Evolutionary conservation across 371 early-diverging fungal species (phyloP), one percentile per base, ranked within the genome.

Genomic region (Zychaea mexicana): DNA sequence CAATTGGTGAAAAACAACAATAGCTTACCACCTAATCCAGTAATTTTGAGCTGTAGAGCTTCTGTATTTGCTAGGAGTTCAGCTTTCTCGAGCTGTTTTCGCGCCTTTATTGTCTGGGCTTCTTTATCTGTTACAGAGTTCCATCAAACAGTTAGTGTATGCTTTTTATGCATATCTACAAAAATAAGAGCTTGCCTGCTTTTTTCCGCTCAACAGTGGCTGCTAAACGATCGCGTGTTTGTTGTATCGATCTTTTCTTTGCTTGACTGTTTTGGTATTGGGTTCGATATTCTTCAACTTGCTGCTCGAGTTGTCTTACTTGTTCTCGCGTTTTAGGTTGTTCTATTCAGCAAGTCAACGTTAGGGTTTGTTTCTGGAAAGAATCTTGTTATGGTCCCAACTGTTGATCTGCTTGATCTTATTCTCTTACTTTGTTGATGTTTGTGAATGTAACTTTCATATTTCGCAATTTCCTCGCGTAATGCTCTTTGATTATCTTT

Each of bases 351-450:
- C 7, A 36, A 36, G 15, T 9, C 38, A n/a, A n/a, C n/a, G n/a
- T n/a, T n/a, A n/a, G n/a, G n/a, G 3, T 39, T 39, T 39, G 5
- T 39, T 12, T 42, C n/a, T 12, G 13, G 13, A 13, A 17, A 42
- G n/a, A 2, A 42, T 13, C 15, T 1, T 17, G 3, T 42, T 12
- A 17, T 42, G 0, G 15, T 42, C n/a, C 13, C n/a, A 13, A 2
- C n/a, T 42, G 22, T 49, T 22, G n/a, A 15, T 36, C 38, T 7
- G 15, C 15, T 36, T 36, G 24, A 4, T 45, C n/a, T 45, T 4
- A 45, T 45, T 45, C 17, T 19, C n/a, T 49, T 49, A 49, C 49
- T 49, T 22, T 49, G 24, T 49, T 49, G 49, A 24, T 49, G 49
- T 49, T 49, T 6, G 4, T 24, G 21, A 8, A 49, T 22, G 24